These are phyloP conservation scores for Bondarzewia mesenterica DNA, from an alignment of 1,284 basidiomycete species.

Conservation along the genomic window DNA sequence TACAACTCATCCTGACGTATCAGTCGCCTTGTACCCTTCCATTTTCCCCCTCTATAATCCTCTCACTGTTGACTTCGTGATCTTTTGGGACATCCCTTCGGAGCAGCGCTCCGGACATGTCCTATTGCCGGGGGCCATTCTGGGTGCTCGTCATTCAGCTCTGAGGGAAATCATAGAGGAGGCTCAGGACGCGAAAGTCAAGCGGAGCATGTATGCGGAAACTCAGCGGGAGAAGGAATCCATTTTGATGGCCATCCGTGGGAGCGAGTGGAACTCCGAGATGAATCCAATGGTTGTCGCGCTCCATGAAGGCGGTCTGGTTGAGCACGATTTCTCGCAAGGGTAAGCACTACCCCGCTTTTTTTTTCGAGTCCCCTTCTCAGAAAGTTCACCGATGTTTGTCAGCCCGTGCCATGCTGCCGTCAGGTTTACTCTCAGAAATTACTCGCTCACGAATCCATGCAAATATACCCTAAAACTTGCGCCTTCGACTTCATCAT, in stretches of 20 bases:
- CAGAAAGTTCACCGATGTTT: background rate
- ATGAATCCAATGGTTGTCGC: conserved; percentile 62
- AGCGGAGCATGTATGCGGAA: conserved; percentile 84
- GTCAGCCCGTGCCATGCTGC: conserved; percentile 50
- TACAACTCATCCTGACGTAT: conserved; percentile 56
- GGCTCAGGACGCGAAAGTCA: conserved; percentile 55
- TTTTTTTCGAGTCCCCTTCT: background rate
- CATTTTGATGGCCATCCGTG: conserved; percentile 56
- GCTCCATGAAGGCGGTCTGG: conserved; percentile 29
- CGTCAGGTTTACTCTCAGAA: conserved; percentile 54
- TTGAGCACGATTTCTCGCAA: conserved; percentile 56
- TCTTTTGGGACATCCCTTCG: conserved; percentile 66
- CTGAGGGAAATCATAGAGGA: conserved; percentile 50
- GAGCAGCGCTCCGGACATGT: conserved; percentile 54
- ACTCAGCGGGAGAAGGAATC: conserved; percentile 66
- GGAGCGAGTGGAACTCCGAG: conserved; percentile 72
- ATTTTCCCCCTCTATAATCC: conserved; percentile 82
- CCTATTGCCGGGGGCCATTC: conserved; percentile 46
- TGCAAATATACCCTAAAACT: conserved; percentile 48
- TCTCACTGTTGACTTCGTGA: conserved; percentile 56
- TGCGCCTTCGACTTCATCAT: conserved; percentile 17
- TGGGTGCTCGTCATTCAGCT: conserved; percentile 62
- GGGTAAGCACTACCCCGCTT: conserved; percentile 39
- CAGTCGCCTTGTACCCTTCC: conserved; percentile 35
- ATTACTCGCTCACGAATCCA: conserved; percentile 56